phyloP scores from a whole-genome alignment of 2,329 filamentous ascomycete genomes.

The Bipolaris sorokiniana region DNA sequence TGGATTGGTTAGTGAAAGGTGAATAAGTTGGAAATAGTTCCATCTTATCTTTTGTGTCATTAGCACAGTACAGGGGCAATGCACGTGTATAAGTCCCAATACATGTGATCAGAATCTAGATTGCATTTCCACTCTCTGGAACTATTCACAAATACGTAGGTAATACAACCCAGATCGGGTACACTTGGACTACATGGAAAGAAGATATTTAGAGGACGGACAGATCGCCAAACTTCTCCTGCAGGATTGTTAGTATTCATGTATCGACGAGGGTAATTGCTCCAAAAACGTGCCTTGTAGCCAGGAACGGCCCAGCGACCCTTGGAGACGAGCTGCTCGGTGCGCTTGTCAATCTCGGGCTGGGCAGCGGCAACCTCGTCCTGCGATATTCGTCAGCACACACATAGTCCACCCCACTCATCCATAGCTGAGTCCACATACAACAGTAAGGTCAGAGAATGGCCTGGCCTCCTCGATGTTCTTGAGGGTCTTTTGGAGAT shows the following conservation, averaged over 20 bases:
- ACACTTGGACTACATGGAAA: conserved; percentile 35
- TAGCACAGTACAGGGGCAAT: background rate
- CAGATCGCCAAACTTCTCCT: conserved; percentile 99
- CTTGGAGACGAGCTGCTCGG: conserved; percentile 91
- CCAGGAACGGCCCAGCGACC: conserved; percentile 97
- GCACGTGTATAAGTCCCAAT: background rate
- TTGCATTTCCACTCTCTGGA: conserved; percentile 42
- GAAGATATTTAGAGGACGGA: conserved; percentile 77
- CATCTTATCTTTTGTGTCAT: too few relatives aligned
- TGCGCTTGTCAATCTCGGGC: conserved; percentile 98
- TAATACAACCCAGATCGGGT: conserved; percentile 48
- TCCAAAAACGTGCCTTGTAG: conserved; percentile 80
- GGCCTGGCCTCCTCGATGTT: conserved; percentile 97
- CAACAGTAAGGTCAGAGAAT: conserved; percentile 96
- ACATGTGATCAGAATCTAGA: conserved; percentile 19
- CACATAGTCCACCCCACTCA: conserved; percentile 6
- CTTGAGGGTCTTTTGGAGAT: conserved; percentile 90
- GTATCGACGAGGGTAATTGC: background rate
- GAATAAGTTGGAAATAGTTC: too few relatives aligned
- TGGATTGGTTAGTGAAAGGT: too few relatives aligned
- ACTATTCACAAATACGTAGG: conserved; percentile 50
- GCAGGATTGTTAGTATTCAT: conserved; percentile 56
- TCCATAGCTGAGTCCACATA: conserved; percentile 62
- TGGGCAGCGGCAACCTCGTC: conserved; percentile 94
- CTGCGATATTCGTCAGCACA: conserved; percentile 56